Evolutionary conservation across 176 grass and related monocot genomes (phyloP), one percentile per base, ranked within the genome.

Genomic region (Bonia amplexicaulis): DNA sequence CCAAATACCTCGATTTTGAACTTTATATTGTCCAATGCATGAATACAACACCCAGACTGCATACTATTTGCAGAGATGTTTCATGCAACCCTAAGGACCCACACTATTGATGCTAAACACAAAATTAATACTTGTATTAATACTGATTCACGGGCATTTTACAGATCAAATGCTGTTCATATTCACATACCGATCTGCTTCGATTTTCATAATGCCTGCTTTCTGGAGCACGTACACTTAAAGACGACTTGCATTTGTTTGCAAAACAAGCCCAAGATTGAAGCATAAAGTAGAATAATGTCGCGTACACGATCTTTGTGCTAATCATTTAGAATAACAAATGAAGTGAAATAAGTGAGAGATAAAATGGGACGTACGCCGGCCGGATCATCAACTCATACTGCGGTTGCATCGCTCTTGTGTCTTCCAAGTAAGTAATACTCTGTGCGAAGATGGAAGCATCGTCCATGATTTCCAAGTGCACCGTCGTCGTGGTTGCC

Each of bases 241-340:
- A 37, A 80, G 63, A 65, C 16, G 6, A 26, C 60, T n/a, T 9
- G 42, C 41, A n/a, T 20, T 35, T 61, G 42, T 48, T 23, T 42
- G 23, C 44, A 58, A 4, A n/a, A 22, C 54, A 10, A 9, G 53
- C 48, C 65, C 79, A 81, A 69, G 48, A 81, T 57, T 35, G 31
- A 9, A 69, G 6, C 79, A 57, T 57, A 81, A 44, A 68, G 4
- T 81, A 81, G 35, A 70, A 15, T 37, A 70, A 57, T 27, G 49
- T n/a, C 13, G 7, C 9, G 4, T 11, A 63, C 78, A 81, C 37
- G 66, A 81, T 81, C 79, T 81, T 81, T 81, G 48, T 68, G 78
- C 66, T 41, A 70, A 27, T 58, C 61, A 80, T 25, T 80, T 35
- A 7, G 13, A 51, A 47, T 35, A 49, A 5, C 10, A 3, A 65